These are phyloP conservation scores for Rutstroemia sp. DNA, from an alignment of 2,329 filamentous ascomycete genomes.

Conservation along the genomic window DNA sequence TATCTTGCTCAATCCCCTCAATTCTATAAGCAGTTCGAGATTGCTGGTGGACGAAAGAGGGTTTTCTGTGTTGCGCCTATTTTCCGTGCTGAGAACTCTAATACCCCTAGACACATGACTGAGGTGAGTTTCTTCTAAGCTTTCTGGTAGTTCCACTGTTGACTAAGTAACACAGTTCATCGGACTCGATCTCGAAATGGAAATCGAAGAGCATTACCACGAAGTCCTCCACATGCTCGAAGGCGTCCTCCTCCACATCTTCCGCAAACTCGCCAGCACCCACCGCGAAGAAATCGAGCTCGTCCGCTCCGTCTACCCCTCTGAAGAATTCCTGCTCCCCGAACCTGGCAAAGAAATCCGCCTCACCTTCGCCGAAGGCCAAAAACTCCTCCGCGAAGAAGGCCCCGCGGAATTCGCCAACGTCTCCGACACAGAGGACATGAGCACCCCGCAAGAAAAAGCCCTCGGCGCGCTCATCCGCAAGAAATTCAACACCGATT, in stretches of 20 bases:
- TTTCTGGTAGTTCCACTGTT: not conserved
- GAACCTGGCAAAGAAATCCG: conserved; percentile 67
- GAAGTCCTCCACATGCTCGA: conserved; percentile 69
- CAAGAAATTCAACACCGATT: conserved; percentile 87
- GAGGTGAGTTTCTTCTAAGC: conserved; percentile 41
- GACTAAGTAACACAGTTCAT: conserved; percentile 50
- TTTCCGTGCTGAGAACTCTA: conserved; percentile 80
- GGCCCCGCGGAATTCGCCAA: conserved; percentile 60
- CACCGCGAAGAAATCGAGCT: conserved; percentile 67
- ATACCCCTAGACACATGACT: conserved; percentile 78
- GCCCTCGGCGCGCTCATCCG: conserved; percentile 81
- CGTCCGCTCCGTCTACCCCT: conserved; percentile 66
- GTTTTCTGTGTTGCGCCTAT: conserved; percentile 76
- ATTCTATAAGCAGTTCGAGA: conserved; percentile 83
- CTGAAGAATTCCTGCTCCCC: conserved; percentile 69
- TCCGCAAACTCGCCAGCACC: conserved; percentile 56
- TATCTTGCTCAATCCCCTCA: conserved; percentile 76
- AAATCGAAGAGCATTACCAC: conserved; percentile 70
- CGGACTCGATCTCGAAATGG: conserved; percentile 85
- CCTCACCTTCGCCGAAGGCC: conserved; percentile 70
- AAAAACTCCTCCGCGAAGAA: conserved; percentile 68
- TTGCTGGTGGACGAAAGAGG: conserved; percentile 68
- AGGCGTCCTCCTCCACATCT: conserved; percentile 69
- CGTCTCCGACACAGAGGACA: conserved; percentile 69
- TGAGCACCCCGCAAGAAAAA: conserved; percentile 76